phyloP scores from a whole-genome alignment of 768 basidiomycete genomes.

The Suillus subalutaceus region DNA sequence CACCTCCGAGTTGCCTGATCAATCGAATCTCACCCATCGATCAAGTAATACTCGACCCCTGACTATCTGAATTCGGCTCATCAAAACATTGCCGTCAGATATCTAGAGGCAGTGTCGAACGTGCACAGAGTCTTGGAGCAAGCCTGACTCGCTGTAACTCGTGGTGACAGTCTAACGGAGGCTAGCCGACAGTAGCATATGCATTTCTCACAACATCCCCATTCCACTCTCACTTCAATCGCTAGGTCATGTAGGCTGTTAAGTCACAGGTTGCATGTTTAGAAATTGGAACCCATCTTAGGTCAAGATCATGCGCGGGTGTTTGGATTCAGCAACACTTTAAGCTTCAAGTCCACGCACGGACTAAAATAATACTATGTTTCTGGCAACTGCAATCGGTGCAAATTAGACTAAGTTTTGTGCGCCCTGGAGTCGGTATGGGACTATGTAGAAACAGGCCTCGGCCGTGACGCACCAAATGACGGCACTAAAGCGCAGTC shows the following conservation, averaged over 20 bases:
- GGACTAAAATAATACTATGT: neutral
- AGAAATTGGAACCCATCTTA: neutral
- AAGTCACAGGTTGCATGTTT: neutral
- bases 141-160: neutral
- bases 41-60: neutral
- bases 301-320: neutral
- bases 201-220: neutral
- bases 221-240: neutral
- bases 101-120: constrained; percentile 1
- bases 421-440: neutral
- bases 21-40: neutral
- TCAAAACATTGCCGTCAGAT: neutral
- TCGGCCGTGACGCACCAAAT: neutral
- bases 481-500: neutral
- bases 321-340: neutral
- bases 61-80: neutral
- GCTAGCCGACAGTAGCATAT: neutral
- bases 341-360: neutral
- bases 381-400: neutral
- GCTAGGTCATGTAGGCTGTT: neutral
- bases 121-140: neutral
- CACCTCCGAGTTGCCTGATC: neutral
- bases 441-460: neutral
- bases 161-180: neutral
- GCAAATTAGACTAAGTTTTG: neutral